Base-by-base conservation (phyloP, 768 basidiomycete genomes). In the Lactarius tabidus region DNA sequence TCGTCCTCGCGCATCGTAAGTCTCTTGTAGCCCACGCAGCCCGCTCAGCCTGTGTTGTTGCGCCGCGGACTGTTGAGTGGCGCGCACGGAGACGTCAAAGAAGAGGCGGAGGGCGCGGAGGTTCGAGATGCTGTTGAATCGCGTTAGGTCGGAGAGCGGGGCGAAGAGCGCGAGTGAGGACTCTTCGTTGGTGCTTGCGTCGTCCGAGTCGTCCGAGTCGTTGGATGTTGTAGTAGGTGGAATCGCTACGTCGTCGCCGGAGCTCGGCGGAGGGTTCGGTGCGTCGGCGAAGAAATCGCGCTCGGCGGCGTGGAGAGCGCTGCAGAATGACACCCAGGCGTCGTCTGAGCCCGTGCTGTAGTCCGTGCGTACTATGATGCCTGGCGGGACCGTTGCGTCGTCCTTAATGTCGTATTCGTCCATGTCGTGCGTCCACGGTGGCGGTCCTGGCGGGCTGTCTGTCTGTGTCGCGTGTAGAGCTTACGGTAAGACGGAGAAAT, bases 341-440 rank as follows among this genome's bases (percentile, higher is more conserved):
- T 77, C 76, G 38, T 91, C 87, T 0, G 64, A 64, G 52, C 59
- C 64, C 71, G 89, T 75, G 10, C 84, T 79, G 72, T 81, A 91
- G 70, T 92, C 89, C 12, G 90, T 87, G 43, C 91, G 85, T n/a
- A 92, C 72, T 54, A 92, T 72, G 64, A 91, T 70, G 17, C 89
- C 89, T 48, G 85, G 70, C 63, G 84, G 82, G n/a, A n/a, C n/a
- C 1, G 79, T 79, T 8, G 76, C 79, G 28, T 81, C 77, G 26
- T 83, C 79, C 28, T 77, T 73, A 36, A 82, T 68, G 57, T 77
- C 67, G 14, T 71, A 72, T 72, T 90, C 88, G 65, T 82, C 71
- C 1, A 83, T 82, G 73, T 90, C 89, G 20, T 10, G 73, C 72
- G 70, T 87, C 87, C 8, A 65, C 70, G 45, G 68, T 64, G 60